phyloP scores from a whole-genome alignment of 179 eudicot genomes.

The Camellia oleifera region DNA sequence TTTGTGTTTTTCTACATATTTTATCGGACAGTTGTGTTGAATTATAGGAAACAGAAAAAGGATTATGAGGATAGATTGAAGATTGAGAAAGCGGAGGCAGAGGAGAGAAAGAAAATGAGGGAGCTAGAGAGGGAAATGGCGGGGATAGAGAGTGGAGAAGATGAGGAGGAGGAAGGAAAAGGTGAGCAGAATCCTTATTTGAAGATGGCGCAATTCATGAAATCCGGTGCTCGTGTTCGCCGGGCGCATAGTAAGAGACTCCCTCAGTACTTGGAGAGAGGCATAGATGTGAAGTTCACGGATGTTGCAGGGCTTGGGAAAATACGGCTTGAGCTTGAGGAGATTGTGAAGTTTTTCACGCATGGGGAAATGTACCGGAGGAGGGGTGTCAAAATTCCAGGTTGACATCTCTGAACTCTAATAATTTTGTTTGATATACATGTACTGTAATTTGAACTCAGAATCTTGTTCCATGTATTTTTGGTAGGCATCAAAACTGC shows the following conservation, averaged over 20 bases:
- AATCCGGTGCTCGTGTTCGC: constrained; percentile 89
- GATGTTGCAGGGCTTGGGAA: constrained; percentile 99
- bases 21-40: no score
- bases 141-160: constrained; percentile 55
- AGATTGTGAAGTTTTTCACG: constrained; percentile 91
- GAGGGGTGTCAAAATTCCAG: constrained; percentile 95
- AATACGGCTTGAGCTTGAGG: constrained; percentile 89
- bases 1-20: no score
- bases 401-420: constrained; percentile 29
- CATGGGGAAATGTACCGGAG: constrained; percentile 92
- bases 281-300: constrained; percentile 85
- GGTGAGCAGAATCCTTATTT: constrained; percentile 60
- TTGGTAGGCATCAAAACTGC: background rate
- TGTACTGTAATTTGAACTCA: background rate
- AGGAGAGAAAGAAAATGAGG: constrained; percentile 82
- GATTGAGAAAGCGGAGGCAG: constrained; percentile 91
- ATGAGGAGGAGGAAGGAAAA: constrained; percentile 53
- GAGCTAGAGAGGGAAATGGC: constrained; percentile 68
- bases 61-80: constrained; percentile 92
- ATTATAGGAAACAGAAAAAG: constrained; percentile 25
- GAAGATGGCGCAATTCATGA: constrained; percentile 94
- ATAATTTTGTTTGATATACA: background rate
- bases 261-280: constrained; percentile 80
- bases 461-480: background rate
- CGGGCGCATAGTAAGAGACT: constrained; percentile 50